phyloP scores from a whole-genome alignment of 345 rosid genomes.

The Populus pruinosa region DNA sequence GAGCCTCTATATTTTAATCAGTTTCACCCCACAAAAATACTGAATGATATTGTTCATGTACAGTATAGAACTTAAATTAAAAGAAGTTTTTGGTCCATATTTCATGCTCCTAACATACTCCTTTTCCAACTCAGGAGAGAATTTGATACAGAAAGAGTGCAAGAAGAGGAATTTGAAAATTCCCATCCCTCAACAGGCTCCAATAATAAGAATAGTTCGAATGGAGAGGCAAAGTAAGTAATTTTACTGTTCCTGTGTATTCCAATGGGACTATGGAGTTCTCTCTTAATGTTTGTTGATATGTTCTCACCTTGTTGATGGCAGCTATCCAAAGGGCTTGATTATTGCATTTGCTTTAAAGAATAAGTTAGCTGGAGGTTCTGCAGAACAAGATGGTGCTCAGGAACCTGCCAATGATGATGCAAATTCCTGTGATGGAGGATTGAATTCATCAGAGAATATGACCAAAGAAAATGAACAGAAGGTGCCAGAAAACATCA shows the following conservation, averaged over 20 bases:
- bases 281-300: constrained; percentile 1
- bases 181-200: constrained; percentile 36
- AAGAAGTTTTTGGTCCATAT: not conserved
- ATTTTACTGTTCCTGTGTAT: not conserved
- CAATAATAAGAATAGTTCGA: constrained; percentile 43
- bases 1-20: not conserved
- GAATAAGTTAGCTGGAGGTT: constrained; percentile 37
- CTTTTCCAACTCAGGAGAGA: constrained; percentile 54
- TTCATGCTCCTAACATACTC: not conserved
- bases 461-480: constrained; percentile 17
- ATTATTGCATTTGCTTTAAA: constrained; percentile 77
- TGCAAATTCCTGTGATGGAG: constrained; percentile 7
- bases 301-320: constrained; percentile 12
- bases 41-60: not conserved
- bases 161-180: constrained; percentile 44
- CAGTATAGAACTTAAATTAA: not conserved
- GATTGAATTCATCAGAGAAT: constrained; percentile 5
- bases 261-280: not conserved
- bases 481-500: constrained; percentile 10
- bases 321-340: constrained; percentile 84
- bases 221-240: constrained; percentile 51
- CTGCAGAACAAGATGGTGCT: constrained; percentile 32
- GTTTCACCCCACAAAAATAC: too few species aligned
- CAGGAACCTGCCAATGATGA: constrained; percentile 31
- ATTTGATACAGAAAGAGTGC: constrained; percentile 69